phyloP scores from a whole-genome alignment of 805 yeast species.

The Candida jianshihensis region DNA sequence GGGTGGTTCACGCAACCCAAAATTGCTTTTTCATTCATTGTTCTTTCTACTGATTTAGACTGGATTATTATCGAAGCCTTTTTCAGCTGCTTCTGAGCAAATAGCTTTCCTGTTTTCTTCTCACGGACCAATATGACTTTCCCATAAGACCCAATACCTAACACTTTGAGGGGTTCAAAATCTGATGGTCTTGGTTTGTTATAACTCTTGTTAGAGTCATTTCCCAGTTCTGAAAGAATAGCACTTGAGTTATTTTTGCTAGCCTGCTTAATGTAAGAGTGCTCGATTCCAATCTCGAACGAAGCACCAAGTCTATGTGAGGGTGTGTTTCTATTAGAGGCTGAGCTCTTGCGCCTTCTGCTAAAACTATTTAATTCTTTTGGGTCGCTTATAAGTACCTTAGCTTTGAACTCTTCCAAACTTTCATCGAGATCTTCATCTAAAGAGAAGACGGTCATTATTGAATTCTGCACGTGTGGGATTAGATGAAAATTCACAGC shows the following conservation, averaged over 20 bases:
- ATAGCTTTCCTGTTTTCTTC: constrained; percentile 50
- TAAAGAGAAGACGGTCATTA: constrained; percentile 17
- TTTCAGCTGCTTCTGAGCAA: constrained; percentile 80
- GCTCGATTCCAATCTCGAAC: constrained; percentile 41
- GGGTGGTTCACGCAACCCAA: constrained; percentile 68
- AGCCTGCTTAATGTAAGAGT: constrained; percentile 24
- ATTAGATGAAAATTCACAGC: neutral
- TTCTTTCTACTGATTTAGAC: constrained; percentile 57
- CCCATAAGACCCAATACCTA: constrained; percentile 88
- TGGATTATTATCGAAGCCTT: constrained; percentile 72
- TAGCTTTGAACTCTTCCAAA: constrained; percentile 13
- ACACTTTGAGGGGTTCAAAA: constrained; percentile 66
- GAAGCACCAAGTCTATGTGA: constrained; percentile 36
- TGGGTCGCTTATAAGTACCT: constrained; percentile 12
- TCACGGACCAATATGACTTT: constrained; percentile 77
- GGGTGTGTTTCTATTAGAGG: constrained; percentile 21
- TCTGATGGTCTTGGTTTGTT: constrained; percentile 37
- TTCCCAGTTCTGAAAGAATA: neutral
- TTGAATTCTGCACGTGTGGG: neutral
- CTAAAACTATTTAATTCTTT: constrained; percentile 5
- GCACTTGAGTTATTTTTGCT: neutral
- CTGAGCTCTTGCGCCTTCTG: constrained; percentile 19
- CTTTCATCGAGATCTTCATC: constrained; percentile 17
- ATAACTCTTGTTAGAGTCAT: constrained; percentile 1
- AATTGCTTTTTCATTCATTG: constrained; percentile 73